Conservation (phyloP, 75 land plant genomes). For the Pinus albicaulis region DNA sequence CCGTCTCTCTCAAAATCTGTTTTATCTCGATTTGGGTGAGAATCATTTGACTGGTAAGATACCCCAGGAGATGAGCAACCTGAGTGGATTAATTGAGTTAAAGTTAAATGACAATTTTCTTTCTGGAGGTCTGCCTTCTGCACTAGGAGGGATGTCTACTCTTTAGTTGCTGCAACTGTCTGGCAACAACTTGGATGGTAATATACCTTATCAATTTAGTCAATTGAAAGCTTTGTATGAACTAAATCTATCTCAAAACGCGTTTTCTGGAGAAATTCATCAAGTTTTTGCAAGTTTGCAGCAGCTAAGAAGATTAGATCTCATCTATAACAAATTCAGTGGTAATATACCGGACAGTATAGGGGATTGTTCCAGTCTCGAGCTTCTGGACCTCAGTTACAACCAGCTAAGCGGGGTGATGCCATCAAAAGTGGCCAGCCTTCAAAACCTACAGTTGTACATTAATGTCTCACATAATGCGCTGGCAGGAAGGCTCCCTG, state of each 20-base stretch:
- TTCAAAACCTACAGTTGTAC: slow-evolving; percentile 37
- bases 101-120: not conserved
- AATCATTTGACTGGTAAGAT: slow-evolving; percentile 12
- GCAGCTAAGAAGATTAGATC: too few relatives aligned
- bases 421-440: slow-evolving; percentile 12
- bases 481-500: not conserved
- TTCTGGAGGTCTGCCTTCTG: slow-evolving; percentile 19
- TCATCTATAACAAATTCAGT: slow-evolving; percentile 3
- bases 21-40: too few relatives aligned
- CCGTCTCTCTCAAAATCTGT: too few relatives aligned
- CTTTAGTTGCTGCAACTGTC: slow-evolving; percentile 11
- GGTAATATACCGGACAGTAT: slow-evolving; percentile 10
- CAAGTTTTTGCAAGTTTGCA: too few relatives aligned
- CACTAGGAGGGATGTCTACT: slow-evolving; percentile 13
- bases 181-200: not conserved
- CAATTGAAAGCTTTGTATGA: not conserved
- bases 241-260: not conserved
- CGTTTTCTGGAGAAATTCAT: not conserved
- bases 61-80: slow-evolving; percentile 14
- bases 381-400: not conserved
- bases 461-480: slow-evolving; percentile 19
- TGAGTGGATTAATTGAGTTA: not conserved
- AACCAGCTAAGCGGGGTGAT: slow-evolving; percentile 19
- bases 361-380: slow-evolving; percentile 12
- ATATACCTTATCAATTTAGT: slow-evolving; percentile 1